A percentile compares a stretch with the other conserved stretches of the same genome.
Conservation (phyloP, 164 flowering plant species). For the Cinnamomum chago region DNA sequence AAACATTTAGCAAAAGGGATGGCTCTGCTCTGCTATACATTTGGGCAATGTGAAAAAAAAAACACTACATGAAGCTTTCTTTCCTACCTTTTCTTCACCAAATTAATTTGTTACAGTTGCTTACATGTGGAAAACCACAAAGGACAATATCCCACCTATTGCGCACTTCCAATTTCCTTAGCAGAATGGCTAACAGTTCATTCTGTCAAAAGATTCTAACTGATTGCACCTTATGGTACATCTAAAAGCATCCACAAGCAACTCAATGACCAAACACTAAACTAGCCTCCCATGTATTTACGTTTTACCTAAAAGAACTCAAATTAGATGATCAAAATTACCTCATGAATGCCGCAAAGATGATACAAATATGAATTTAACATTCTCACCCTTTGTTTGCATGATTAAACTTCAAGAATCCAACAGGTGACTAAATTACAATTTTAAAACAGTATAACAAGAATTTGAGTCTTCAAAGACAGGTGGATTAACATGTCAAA, state of each 20-base stretch:
- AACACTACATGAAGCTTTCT: background rate
- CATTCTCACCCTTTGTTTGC: no score
- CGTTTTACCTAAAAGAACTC: no score
- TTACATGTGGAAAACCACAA: background rate
- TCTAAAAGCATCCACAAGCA: background rate
- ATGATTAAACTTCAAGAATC: no score
- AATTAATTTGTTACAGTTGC: background rate
- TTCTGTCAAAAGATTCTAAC: background rate
- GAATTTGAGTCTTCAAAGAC: no score
- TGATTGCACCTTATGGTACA: background rate
- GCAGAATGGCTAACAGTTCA: background rate
- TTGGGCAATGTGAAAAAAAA: background rate
- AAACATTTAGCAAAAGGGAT: background rate
- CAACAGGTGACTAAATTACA: no score
- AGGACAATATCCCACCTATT: background rate
- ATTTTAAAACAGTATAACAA: no score
- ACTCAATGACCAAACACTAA: no score
- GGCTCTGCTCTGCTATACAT: background rate
- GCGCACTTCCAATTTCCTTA: background rate
- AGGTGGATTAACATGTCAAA: no score
- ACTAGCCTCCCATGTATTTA: no score
- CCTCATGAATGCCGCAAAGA: no score
- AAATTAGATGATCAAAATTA: no score
- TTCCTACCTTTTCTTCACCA: background rate
- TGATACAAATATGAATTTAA: no score